Percentiles rank a stretch among this genome's conserved stretches.
Conservation (phyloP, 495 filamentous ascomycete genomes). For the Apodospora peruviana region DNA sequence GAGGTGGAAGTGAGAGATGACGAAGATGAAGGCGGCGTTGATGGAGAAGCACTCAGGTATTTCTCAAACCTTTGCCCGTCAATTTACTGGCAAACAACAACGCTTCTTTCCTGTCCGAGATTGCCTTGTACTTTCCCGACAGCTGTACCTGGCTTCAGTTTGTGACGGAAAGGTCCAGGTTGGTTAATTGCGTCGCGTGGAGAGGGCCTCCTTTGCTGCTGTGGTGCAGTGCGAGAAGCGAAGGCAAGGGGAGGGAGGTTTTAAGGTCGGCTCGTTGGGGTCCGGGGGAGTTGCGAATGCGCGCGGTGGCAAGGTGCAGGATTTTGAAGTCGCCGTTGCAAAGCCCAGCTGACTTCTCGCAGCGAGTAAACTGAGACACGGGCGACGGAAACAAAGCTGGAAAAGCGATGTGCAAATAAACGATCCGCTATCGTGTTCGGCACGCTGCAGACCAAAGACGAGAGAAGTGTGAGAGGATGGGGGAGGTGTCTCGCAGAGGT, state of each 20-base stretch:
- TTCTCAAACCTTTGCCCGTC: conserved; percentile 33
- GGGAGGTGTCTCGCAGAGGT: conserved; percentile 23
- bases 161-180: too few relatives aligned
- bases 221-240: neutral
- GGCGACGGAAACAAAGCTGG: conserved; percentile 4
- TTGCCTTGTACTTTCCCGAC: neutral
- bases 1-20: conserved; percentile 5
- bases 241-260: neutral
- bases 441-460: neutral
- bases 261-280: too few relatives aligned
- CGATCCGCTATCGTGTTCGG: conserved; percentile 2
- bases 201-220: neutral
- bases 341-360: neutral
- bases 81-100: conserved; percentile 18
- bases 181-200: neutral
- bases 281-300: too few relatives aligned
- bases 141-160: neutral
- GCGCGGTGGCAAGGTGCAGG: neutral
- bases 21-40: conserved; percentile 17
- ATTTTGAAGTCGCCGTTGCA: neutral
- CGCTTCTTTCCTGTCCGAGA: conserved; percentile 1
- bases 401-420: conserved; percentile 2
- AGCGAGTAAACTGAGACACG: conserved; percentile 2
- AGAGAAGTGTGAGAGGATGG: conserved; percentile 11
- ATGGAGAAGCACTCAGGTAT: conserved; percentile 23